Conservation (phyloP, 208 protist species). For the Leishmania major region DNA sequence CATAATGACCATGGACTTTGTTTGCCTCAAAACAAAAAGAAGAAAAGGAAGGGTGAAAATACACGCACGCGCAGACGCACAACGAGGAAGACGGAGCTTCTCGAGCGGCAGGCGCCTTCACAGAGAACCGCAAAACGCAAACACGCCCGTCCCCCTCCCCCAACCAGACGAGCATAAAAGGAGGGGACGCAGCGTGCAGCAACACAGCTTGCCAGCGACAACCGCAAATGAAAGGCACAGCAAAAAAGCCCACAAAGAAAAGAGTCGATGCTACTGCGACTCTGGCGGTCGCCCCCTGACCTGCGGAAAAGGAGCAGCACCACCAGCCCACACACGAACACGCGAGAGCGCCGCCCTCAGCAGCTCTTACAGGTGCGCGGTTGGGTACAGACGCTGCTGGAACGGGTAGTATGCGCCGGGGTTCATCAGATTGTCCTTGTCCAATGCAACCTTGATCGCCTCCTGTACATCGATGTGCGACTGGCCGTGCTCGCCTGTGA, state of each 20-base stretch:
- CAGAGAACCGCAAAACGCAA: not conserved
- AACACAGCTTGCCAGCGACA: not conserved
- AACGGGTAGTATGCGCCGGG: conserved; percentile 77
- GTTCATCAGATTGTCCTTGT: conserved; percentile 90
- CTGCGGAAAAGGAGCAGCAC: no score
- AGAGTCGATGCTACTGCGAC: no score
- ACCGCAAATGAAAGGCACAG: no score
- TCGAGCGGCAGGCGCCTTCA: not conserved
- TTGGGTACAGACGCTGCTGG: conserved; percentile 49
- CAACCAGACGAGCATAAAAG: not conserved
- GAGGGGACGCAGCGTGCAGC: not conserved
- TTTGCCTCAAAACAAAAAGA: no score
- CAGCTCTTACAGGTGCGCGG: conserved; percentile 34
- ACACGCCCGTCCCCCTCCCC: no score
- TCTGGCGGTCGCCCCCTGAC: no score
- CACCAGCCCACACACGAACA: not conserved
- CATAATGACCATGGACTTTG: no score
- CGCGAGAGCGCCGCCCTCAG: not conserved
- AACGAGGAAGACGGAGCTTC: not conserved
- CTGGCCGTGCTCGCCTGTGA: conserved; percentile 66
- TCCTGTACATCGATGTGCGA: conserved; percentile 82
- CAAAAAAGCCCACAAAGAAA: no score
- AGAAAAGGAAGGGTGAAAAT: not conserved
- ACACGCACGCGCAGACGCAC: not conserved
- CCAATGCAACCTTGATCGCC: conserved; percentile 81